phyloP scores from a whole-genome alignment of 768 basidiomycete genomes.

The Neoboletus subvelutipes region DNA sequence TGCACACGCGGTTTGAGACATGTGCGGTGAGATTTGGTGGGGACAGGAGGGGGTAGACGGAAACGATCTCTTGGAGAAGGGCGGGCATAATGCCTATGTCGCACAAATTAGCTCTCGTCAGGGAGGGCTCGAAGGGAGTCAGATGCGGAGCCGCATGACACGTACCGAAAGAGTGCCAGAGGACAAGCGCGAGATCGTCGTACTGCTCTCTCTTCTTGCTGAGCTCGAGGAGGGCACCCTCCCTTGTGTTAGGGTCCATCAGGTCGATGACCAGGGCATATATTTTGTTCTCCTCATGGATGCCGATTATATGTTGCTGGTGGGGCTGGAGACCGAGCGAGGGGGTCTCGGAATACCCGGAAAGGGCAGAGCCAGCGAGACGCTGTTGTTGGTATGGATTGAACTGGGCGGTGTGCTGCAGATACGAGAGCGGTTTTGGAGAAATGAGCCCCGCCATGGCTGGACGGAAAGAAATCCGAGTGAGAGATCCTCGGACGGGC shows the following conservation, averaged over 20 bases:
- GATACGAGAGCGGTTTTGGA: constrained; percentile 60
- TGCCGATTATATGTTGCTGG: constrained; percentile 50
- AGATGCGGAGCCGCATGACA: constrained; percentile 1
- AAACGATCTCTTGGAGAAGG: constrained; percentile 95
- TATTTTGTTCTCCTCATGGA: constrained; percentile 80
- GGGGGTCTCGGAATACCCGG: constrained; percentile 63
- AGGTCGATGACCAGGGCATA: constrained; percentile 88
- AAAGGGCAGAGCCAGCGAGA: constrained; percentile 25
- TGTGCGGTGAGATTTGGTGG: constrained; percentile 96
- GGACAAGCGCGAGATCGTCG: constrained; percentile 93
- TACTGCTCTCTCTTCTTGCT: constrained; percentile 99
- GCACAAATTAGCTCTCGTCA: neutral
- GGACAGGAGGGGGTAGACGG: constrained; percentile 93
- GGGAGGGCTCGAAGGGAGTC: neutral
- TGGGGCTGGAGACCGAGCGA: constrained; percentile 52
- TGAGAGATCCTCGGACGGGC: constrained; percentile 11
- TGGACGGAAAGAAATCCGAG: constrained; percentile 10
- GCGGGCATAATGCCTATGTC: constrained; percentile 92
- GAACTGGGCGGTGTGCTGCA: constrained; percentile 61
- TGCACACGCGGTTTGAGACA: constrained; percentile 98
- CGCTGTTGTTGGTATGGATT: constrained; percentile 57
- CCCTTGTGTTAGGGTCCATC: constrained; percentile 79
- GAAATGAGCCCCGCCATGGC: constrained; percentile 63
- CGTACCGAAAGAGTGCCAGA: constrained; percentile 98
- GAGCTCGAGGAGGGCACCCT: constrained; percentile 88